These are phyloP conservation scores for Ensete ventricosum DNA, from an alignment of 176 grass and related monocot species.

Conservation along the genomic window DNA sequence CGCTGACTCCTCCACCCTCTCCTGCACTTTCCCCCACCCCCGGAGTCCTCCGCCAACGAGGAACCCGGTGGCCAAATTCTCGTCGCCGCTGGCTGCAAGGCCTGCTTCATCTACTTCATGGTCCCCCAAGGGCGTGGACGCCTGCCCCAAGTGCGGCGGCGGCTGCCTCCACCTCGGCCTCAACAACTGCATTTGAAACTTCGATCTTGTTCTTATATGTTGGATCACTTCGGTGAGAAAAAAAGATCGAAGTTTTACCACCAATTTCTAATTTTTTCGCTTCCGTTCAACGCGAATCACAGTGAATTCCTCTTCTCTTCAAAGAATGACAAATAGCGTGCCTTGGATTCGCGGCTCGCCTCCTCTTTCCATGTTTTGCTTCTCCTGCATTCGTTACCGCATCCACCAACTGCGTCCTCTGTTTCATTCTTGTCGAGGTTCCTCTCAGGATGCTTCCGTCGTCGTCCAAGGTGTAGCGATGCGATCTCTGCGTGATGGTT, in stretches of 20 bases:
- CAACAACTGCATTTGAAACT: slow-evolving; percentile 7
- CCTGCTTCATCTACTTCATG: slow-evolving; percentile 23
- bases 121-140: slow-evolving; percentile 20
- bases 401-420: neutral
- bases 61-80: neutral
- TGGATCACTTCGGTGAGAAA: neutral
- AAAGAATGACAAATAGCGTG: too few relatives aligned
- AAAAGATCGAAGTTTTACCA: slow-evolving; percentile 1
- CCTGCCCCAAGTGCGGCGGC: slow-evolving; percentile 20
- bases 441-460: neutral
- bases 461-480: neutral
- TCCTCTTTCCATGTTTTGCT: too few relatives aligned
- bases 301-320: too few relatives aligned
- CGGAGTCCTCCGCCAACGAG: neutral
- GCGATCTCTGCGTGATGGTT: neutral
- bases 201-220: neutral
- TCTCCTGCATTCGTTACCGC: neutral
- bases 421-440: neutral
- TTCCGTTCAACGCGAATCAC: neutral
- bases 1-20: slow-evolving; percentile 6
- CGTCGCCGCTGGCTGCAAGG: slow-evolving; percentile 21
- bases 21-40: neutral
- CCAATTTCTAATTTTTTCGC: neutral
- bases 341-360: too few relatives aligned
- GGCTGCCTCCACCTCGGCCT: slow-evolving; percentile 9